Percentiles rank a stretch among this genome's conserved stretches.
Conservation (phyloP, 768 basidiomycete genomes). For the Boletus vinaceobasis region DNA sequence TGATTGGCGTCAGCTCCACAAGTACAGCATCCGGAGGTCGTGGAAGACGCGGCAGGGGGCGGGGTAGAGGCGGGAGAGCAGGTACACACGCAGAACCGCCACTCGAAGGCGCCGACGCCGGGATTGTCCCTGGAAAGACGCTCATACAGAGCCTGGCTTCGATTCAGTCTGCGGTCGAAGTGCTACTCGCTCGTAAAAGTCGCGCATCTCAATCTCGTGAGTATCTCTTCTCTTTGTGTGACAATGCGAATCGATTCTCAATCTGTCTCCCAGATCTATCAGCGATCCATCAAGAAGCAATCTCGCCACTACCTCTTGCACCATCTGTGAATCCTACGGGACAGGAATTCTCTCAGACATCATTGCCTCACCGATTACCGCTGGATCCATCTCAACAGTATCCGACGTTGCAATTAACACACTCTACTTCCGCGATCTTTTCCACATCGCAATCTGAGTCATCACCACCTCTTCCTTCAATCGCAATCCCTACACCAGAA, state of each 20-base stretch:
- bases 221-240: not conserved
- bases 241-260: not conserved
- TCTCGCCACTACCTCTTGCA: no score
- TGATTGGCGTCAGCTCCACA: conserved; percentile 8
- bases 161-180: conserved; percentile 21
- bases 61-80: not conserved
- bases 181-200: conserved; percentile 15
- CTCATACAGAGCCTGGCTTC: conserved; percentile 13
- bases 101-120: not conserved
- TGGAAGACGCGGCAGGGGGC: not conserved
- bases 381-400: not conserved
- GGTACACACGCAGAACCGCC: not conserved
- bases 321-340: not conserved
- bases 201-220: conserved; percentile 2
- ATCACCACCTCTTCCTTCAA: not conserved
- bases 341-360: not conserved
- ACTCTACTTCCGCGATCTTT: not conserved
- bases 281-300: not conserved
- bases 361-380: not conserved
- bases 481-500: not conserved
- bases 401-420: not conserved
- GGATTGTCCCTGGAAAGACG: not conserved
- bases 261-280: not conserved
- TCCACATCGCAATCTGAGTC: not conserved
- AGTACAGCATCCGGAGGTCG: not conserved